These are phyloP conservation scores for Aspergillus sp. DNA, from an alignment of 2,329 filamentous ascomycete species.

Conservation along the genomic window DNA sequence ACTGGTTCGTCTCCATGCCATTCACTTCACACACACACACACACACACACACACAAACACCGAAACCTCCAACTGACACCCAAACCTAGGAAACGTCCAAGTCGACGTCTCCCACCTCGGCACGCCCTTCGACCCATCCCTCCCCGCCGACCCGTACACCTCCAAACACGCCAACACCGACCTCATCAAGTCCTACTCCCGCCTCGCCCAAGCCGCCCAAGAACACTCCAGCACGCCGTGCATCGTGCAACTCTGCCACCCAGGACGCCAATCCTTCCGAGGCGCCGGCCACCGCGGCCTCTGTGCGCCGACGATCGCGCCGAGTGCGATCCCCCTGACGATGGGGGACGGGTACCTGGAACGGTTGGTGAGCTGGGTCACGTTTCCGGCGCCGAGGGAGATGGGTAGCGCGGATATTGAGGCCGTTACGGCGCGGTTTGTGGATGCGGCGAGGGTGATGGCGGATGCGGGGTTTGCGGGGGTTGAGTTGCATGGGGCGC, in stretches of 20 bases:
- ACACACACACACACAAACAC: background rate
- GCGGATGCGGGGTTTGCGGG: conserved; percentile 54
- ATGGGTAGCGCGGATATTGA: conserved; percentile 58
- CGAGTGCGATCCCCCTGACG: conserved; percentile 40
- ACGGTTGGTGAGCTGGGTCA: conserved; percentile 26
- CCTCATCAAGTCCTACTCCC: conserved; percentile 26
- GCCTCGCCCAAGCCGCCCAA: conserved; percentile 33
- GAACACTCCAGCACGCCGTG: conserved; percentile 39
- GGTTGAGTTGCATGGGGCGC: conserved; percentile 54
- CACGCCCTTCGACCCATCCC: conserved; percentile 29
- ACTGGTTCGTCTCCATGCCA: conserved; percentile 33
- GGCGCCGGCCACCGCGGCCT: conserved; percentile 39
- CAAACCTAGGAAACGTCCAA: conserved; percentile 38
- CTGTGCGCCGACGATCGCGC: conserved; percentile 35
- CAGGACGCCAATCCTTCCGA: conserved; percentile 45
- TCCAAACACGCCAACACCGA: conserved; percentile 16
- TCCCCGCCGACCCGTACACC: conserved; percentile 27
- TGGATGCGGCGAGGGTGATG: conserved; percentile 51
- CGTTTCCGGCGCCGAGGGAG: conserved; percentile 54
- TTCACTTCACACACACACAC: too few relatives aligned
- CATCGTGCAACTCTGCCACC: conserved; percentile 48
- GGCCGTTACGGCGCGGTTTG: conserved; percentile 54
- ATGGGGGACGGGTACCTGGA: conserved; percentile 41
- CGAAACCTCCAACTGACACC: background rate
- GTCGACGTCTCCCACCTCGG: conserved; percentile 46